These are phyloP conservation scores for Diaporthe sp. DNA, from an alignment of 2,329 filamentous ascomycete genomes.

Conservation along the genomic window DNA sequence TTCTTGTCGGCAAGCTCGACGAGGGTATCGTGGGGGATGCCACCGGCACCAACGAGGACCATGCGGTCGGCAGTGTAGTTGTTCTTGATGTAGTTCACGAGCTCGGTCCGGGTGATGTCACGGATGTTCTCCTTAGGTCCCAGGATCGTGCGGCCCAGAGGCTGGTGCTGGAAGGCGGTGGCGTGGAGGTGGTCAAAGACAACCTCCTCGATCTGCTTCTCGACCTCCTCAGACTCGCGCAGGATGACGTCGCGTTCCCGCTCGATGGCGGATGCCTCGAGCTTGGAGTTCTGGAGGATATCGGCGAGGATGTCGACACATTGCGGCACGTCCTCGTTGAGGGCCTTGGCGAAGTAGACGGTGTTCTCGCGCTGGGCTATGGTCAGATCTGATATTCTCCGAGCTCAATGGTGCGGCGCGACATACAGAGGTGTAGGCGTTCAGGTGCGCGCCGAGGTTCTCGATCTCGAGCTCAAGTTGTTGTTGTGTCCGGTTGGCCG, in stretches of 20 bases:
- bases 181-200: conserved; percentile 99
- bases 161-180: conserved; percentile 96
- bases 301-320: conserved; percentile 99
- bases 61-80: conserved; percentile 99
- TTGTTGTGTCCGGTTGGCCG: conserved; percentile 92
- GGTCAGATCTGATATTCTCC: conserved; percentile 45
- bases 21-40: conserved; percentile 92
- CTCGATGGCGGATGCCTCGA: conserved; percentile 93
- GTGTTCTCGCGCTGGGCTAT: conserved; percentile 91
- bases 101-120: conserved; percentile 92
- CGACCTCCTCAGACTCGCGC: conserved; percentile 98
- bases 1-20: conserved; percentile 97
- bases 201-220: conserved; percentile 99
- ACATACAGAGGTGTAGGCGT: conserved; percentile 98
- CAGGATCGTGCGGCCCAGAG: conserved; percentile 96
- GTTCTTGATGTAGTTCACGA: conserved; percentile 97
- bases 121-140: conserved; percentile 98
- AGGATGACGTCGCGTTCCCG: conserved; percentile 99
- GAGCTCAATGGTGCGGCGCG: conserved; percentile 42
- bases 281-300: conserved; percentile 99
- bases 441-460: conserved; percentile 99
- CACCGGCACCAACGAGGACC: conserved; percentile 96
- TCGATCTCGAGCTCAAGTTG: conserved; percentile 99
- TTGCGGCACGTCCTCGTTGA: conserved; percentile 97
- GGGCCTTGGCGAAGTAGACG: conserved; percentile 99